Base-by-base conservation (phyloP, 805 yeast species). In the Candida palmyrensis region DNA sequence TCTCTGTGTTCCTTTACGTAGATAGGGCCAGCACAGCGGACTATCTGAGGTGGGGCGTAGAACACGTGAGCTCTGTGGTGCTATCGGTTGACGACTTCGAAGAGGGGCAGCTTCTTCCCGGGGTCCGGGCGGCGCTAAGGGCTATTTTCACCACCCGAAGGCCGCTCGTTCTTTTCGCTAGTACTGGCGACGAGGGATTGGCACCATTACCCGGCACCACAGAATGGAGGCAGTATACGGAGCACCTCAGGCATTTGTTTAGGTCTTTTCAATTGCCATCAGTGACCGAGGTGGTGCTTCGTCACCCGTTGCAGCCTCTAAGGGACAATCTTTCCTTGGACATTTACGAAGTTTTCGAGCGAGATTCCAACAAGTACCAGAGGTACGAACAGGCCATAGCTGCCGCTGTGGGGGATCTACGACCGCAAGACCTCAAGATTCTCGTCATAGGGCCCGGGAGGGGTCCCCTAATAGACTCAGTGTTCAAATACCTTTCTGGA, bases 391-490 rank as follows among this genome's bases (percentile, higher is more conserved):
- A 59, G 18, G 95, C 95, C 1, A 73, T 83, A 4, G 60, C 58
- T 17, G 51, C 65, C 27, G 86, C 89, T 0, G 38, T 82, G 3
- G n/a, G 29, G 1, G 67, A 51, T 31, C 5, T 48, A 40, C 7
- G 41, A n/a, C n/a, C n/a, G n/a, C n/a, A n/a, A n/a, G 23, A 21
- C 11, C 12, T 47, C 2, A 37, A 34, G 2, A 58, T 84, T 6
- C 67, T 82, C 3, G 70, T 89, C 2, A 77, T 82, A 2, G 97
- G 97, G 0, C 92, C 96, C 0, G 97, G 97, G 1, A 62, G 87
- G 28, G 97, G 97, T 1, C 89, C 90, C 0, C 56, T 89, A 18
- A 77, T 88, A 2, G 78, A 78, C 27, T 62, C 25, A 27, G 33
- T 41, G 14, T 27, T 27, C 27, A 18, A 36, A 35, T 5, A 27